These are phyloP conservation scores for Populus hybrid DNA, from an alignment of 441 rosid genomes.

Conservation along the genomic window DNA sequence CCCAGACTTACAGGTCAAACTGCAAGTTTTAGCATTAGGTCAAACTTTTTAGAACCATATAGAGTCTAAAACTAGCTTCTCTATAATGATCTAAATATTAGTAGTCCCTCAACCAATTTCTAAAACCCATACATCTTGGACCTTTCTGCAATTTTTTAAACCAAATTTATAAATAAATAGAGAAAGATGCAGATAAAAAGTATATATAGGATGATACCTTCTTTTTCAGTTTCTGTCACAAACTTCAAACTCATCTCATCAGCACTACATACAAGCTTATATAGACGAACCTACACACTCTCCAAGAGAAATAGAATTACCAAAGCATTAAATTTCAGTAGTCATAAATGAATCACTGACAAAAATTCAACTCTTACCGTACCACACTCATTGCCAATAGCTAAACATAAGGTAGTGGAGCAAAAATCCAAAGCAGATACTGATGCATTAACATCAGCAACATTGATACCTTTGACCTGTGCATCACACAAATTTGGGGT, in stretches of 20 bases:
- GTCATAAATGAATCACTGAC: conserved; percentile 18
- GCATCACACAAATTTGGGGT: conserved; percentile 19
- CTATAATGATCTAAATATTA: background rate
- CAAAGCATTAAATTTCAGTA: conserved; percentile 11
- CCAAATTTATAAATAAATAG: background rate
- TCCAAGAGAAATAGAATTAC: conserved; percentile 28
- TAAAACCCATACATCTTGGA: background rate
- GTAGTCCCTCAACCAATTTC: background rate
- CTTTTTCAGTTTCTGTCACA: conserved; percentile 54
- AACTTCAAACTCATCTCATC: conserved; percentile 49
- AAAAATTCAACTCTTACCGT: conserved; percentile 55
- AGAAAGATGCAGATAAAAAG: background rate
- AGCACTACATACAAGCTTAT: conserved; percentile 42
- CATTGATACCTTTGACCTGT: conserved; percentile 44
- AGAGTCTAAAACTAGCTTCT: background rate
- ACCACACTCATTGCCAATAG: conserved; percentile 74
- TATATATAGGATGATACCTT: conserved; percentile 46
- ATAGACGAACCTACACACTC: conserved; percentile 54
- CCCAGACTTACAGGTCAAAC: background rate
- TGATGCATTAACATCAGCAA: conserved; percentile 42
- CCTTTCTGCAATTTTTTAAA: background rate
- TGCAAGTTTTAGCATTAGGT: too few species aligned
- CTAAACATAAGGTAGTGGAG: conserved; percentile 55
- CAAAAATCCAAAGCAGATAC: conserved; percentile 69
- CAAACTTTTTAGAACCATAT: background rate